phyloP scores from a whole-genome alignment of 2,329 filamentous ascomycete genomes.

The Colletotrichum agaves region DNA sequence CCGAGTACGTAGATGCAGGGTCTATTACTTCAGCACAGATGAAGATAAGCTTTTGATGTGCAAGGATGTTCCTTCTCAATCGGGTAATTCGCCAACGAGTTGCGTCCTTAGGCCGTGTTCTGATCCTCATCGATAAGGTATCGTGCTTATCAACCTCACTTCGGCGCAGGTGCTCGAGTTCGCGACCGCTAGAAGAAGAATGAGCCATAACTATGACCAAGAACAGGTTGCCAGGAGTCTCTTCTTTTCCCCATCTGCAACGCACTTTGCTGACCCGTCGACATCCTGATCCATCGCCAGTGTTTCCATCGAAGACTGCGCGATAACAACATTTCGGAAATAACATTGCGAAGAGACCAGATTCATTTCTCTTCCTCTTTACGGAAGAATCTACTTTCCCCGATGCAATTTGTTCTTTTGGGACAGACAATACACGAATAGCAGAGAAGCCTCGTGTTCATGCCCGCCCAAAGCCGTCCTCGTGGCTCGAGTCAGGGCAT shows the following conservation, averaged over 20 bases:
- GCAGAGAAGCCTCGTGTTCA: no score
- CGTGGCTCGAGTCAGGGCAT: no score
- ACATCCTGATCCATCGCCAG: not conserved
- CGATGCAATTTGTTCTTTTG: no score
- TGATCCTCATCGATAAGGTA: not conserved
- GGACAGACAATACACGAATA: no score
- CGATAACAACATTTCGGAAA: not conserved
- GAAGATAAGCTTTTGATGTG: slow-evolving; percentile 1
- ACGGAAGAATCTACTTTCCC: no score
- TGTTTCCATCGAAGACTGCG: not conserved
- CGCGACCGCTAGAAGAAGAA: not conserved
- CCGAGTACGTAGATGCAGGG: not conserved
- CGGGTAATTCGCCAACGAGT: not conserved
- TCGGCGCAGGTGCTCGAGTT: not conserved
- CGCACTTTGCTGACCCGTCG: not conserved
- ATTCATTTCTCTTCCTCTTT: no score
- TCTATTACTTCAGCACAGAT: no score
- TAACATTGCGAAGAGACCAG: no score
- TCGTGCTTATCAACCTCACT: slow-evolving; percentile 9
- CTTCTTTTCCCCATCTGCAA: not conserved
- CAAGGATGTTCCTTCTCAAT: slow-evolving; percentile 4
- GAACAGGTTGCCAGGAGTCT: not conserved
- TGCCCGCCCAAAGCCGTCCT: no score
- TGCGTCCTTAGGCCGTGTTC: slow-evolving; percentile 1
- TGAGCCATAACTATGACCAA: not conserved